Percentiles rank a stretch among this genome's conserved stretches.
phyloP scores from a whole-genome alignment of 2,329 filamentous ascomycete species.

The Xylariaceae sp. region DNA sequence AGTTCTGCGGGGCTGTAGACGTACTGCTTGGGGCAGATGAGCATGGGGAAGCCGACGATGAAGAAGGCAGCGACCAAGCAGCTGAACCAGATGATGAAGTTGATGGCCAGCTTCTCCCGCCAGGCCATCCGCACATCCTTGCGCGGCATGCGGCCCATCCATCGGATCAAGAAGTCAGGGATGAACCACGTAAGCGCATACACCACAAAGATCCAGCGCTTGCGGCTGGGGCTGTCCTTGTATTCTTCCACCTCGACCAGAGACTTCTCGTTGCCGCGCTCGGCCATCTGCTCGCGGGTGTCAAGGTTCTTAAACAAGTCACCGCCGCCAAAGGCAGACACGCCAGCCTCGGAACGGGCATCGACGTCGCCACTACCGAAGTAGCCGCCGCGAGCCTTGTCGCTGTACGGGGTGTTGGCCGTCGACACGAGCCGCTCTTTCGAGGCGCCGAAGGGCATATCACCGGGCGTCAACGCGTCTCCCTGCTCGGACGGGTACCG shows the following conservation, averaged over 20 bases:
- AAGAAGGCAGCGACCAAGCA: conserved; percentile 79
- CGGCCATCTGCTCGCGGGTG: conserved; percentile 87
- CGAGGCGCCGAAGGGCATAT: conserved; percentile 53
- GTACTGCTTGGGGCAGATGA: conserved; percentile 88
- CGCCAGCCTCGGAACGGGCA: conserved; percentile 82
- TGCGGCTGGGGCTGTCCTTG: conserved; percentile 70
- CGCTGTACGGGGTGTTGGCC: conserved; percentile 58
- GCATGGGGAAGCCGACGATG: conserved; percentile 76
- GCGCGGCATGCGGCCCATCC: conserved; percentile 77
- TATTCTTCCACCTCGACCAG: conserved; percentile 87
- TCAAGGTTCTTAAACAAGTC: conserved; percentile 99
- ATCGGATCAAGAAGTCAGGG: conserved; percentile 75
- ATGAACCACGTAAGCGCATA: conserved; percentile 81
- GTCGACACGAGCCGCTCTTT: conserved; percentile 53
- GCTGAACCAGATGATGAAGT: conserved; percentile 89
- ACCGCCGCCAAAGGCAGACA: conserved; percentile 82
- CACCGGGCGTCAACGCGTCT: conserved; percentile 50
- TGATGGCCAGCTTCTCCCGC: conserved; percentile 97
- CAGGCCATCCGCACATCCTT: conserved; percentile 91
- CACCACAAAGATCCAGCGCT: conserved; percentile 83
- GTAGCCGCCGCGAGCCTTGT: conserved; percentile 73
- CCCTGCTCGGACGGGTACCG: conserved; percentile 58
- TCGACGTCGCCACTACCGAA: conserved; percentile 77
- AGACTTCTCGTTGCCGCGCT: conserved; percentile 87
- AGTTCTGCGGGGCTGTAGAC: conserved; percentile 80